Conservation (phyloP, 495 filamentous ascomycete species). For the Penicillium roqueforti region DNA sequence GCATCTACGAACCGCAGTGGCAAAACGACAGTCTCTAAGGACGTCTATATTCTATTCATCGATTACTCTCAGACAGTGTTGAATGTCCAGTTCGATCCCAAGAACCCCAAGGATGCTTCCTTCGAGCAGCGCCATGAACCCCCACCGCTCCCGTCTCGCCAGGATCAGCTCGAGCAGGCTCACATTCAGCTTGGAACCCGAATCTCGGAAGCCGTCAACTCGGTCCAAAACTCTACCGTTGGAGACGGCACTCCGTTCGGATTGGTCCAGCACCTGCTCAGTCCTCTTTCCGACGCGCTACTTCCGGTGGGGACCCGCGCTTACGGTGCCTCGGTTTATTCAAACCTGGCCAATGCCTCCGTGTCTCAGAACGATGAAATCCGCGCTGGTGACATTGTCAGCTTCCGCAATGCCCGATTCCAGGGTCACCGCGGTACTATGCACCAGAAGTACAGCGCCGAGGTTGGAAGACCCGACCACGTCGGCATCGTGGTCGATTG, state of each 20-base stretch:
- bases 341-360: conserved; percentile 89
- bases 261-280: conserved; percentile 73
- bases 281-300: conserved; percentile 66
- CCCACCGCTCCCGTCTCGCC: conserved; percentile 77
- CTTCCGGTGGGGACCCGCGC: conserved; percentile 78
- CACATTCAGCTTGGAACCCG: conserved; percentile 71
- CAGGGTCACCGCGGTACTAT: conserved; percentile 93
- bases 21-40: conserved; percentile 66
- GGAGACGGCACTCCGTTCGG: conserved; percentile 77
- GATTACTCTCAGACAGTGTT: conserved; percentile 96
- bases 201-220: conserved; percentile 62
- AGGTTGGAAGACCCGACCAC: conserved; percentile 90
- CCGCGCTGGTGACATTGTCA: conserved; percentile 87
- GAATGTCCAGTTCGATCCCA: conserved; percentile 71
- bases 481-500: conserved; percentile 96
- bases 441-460: conserved; percentile 86
- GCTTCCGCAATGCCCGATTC: conserved; percentile 89
- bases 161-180: conserved; percentile 87
- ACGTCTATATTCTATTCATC: conserved; percentile 80
- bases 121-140: conserved; percentile 85
- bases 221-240: conserved; percentile 72
- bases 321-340: conserved; percentile 89
- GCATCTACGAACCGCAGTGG: conserved; percentile 62
- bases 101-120: conserved; percentile 63
- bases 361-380: conserved; percentile 92